Base-by-base conservation (phyloP, 2,329 filamentous ascomycete genomes). In the Colletotrichum karsti region DNA sequence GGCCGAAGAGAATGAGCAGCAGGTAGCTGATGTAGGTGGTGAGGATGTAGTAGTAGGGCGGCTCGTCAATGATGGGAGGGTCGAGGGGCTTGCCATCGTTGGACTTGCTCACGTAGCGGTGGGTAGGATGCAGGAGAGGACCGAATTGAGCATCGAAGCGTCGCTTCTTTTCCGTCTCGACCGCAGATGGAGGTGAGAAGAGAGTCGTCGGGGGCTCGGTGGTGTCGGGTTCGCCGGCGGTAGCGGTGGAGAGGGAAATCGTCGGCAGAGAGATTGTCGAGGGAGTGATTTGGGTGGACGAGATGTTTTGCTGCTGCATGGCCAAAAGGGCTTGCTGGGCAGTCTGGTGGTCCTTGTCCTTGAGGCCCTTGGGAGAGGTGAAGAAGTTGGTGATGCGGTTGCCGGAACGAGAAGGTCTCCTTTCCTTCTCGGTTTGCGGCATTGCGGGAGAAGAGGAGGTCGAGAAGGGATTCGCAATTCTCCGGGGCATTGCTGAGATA, bases 11-110 rank as follows among this genome's bases (percentile, higher is more conserved):
- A 78, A 99, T 98, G 75, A 99, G 88, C 73, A 98, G 91, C 71
- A 99, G 88, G 81, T 99, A 99, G 82, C 94, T 98, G 81, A 99
- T 93, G 85, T 99, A 99, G 75, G 96, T 99, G 37, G 96, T 98
- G 73, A 99, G 88, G 75, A 99, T 90, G 82, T 93, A 98, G 85
- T 95, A 98, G 83, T 98, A 98, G 18, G 95, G 94, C 44, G 96
- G 95, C 79, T 98, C 95, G 77, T 99, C 96, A 78, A 97, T 93
- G 67, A 98, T 85, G 5, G 95, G 95, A 39, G 94, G 89, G 50
- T 91, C 90, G 66, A 98, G 92, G 41, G 91, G 88, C 74, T 90
- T 89, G 73, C 95, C 95, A 20, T 67, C 64, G 69, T 92, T 90
- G 78, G 97, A 94, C 79, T 92, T 90, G 85, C 95, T 98, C 71